Evolutionary conservation across 2,329 filamentous ascomycete species (phyloP).

Genomic region (Aspergillus awamori): DNA sequence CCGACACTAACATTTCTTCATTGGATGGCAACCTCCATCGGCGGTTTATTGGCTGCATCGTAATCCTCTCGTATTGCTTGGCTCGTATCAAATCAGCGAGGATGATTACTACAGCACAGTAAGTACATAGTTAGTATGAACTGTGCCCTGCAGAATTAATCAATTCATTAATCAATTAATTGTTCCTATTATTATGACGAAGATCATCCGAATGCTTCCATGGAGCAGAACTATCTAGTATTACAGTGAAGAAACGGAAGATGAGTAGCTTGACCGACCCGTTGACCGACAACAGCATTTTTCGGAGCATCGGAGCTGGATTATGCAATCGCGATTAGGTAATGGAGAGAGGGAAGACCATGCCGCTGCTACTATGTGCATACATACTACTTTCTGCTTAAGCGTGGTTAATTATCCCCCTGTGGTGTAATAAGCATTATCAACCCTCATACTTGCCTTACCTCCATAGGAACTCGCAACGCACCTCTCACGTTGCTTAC

Average conservation of each 20-base stretch:
- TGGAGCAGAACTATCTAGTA: too few relatives aligned
- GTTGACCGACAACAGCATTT: background rate
- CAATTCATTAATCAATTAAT: too few relatives aligned
- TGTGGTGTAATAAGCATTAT: too few relatives aligned
- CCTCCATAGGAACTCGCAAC: too few relatives aligned
- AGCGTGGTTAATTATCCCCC: too few relatives aligned
- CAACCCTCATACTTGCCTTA: too few relatives aligned
- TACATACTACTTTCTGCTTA: background rate
- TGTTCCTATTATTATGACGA: too few relatives aligned
- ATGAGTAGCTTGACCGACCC: too few relatives aligned
- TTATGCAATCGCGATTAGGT: background rate
- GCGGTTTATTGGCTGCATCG: background rate
- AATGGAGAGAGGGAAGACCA: background rate
- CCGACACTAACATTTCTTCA: background rate
- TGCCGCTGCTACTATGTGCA: background rate
- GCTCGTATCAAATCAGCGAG: background rate
- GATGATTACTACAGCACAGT: background rate
- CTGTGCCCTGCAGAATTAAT: too few relatives aligned
- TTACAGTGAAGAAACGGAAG: background rate
- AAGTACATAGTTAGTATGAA: background rate
- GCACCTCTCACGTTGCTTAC: too few relatives aligned
- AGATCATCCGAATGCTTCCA: too few relatives aligned
- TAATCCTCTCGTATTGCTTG: background rate
- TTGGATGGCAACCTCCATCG: background rate
- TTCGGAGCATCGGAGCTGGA: background rate